Evolutionary conservation across 1,284 basidiomycete genomes (phyloP), one percentile per base, ranked within the genome.

Genomic region (Leccinum pachyderme): DNA sequence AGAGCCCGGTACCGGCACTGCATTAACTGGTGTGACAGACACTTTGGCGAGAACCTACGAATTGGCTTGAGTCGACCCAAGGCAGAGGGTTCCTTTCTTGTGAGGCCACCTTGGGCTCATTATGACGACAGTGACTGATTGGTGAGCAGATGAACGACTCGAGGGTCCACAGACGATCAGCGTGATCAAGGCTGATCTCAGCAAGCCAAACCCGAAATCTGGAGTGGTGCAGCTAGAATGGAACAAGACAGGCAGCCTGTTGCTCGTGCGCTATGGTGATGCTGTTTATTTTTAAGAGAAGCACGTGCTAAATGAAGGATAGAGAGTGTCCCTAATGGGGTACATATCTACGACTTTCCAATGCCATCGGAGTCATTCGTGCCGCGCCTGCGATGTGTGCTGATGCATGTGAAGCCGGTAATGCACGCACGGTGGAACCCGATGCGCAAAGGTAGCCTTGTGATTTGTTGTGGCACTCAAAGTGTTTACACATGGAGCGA

Each of bases 11-110:
- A 24, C 5, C 25, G 12, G 33, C 27, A 24, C 32, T 15, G 18
- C 7, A 31, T 50, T 55, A 25, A 63, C 50, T 6, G 7, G 44
- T 32, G 18, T 31, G 18, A 53, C 60, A 93, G 91, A 78, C 73
- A 13, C 75, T 91, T 8, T 95, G 91, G 92, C 80, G 84, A 53
- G 93, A 95, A 66, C 91, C 92, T 3, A 62, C 76, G 0, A 84
- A 83, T 58, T 95, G 93, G 93, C 72, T 91, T 32, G 86, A 87
- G 67, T 78, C 85, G 1, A 92, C 90, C 0, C 81, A 86, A 63
- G 88, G 87, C 13, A 81, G 86, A 55, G 90, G 90, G 5, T 93
- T 93, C 69, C 75, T 94, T 32, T 89, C 91, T 27, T 94, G 92
- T 91, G 64, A 66, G 22, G 45, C 27, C 51, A 41, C n/a, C 52